Conservation (phyloP, 1,284 basidiomycete genomes). For the Rhodotorula glutinis region DNA sequence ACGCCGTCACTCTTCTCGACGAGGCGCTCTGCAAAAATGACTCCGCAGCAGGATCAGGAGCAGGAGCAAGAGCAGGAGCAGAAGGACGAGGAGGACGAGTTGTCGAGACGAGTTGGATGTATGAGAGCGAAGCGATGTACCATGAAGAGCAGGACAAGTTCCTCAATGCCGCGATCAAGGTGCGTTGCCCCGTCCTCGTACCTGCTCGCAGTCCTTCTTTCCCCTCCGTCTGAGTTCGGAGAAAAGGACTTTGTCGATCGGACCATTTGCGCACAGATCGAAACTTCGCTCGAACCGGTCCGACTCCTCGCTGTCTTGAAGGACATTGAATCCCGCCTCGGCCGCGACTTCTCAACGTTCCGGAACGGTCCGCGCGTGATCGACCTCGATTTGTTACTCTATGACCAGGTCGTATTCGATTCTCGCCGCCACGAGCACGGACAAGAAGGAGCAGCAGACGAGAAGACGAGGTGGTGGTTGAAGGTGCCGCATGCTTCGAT, state of each 20-base stretch:
- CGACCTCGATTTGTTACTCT: conserved; percentile 86
- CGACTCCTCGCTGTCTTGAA: conserved; percentile 69
- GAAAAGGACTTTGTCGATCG: no score
- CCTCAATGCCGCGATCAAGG: conserved; percentile 84
- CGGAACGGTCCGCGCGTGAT: conserved; percentile 85
- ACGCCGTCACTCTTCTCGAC: conserved; percentile 64
- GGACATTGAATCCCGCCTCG: conserved; percentile 68
- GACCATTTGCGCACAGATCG: conserved; percentile 61
- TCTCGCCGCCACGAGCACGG: conserved; percentile 52
- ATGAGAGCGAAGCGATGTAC: conserved; percentile 95
- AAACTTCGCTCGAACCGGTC: conserved; percentile 66
- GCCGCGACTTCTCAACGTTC: conserved; percentile 69
- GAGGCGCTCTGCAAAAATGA: conserved; percentile 7
- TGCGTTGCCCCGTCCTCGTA: conserved; percentile 53
- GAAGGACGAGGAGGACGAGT: conserved; percentile 51
- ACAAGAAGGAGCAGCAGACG: conserved; percentile 51
- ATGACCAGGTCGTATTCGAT: conserved; percentile 63
- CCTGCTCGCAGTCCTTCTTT: no score
- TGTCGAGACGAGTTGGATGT: conserved; percentile 82
- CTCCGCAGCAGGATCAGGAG: no score
- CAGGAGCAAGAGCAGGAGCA: conserved; percentile 1
- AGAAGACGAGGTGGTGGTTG: conserved; percentile 61
- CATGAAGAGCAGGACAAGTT: conserved; percentile 84
- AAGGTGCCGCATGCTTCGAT: conserved; percentile 80
- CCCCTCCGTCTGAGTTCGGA: no score